phyloP scores from a whole-genome alignment of 768 basidiomycete genomes.

The Leccinum aurantiacum region DNA sequence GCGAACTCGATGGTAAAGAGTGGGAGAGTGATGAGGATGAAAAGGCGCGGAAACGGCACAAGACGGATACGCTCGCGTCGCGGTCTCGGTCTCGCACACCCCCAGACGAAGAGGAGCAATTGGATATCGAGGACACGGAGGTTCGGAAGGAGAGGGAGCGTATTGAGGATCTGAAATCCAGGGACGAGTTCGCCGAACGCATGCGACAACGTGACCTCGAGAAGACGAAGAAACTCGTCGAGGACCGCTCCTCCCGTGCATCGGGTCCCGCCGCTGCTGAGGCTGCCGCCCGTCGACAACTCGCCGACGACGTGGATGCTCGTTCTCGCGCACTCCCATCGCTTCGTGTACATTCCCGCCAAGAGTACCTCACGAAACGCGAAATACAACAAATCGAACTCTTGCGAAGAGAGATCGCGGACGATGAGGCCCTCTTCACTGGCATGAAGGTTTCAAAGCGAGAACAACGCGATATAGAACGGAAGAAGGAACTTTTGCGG shows the following conservation, averaged over 20 bases:
- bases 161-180: constrained; percentile 74
- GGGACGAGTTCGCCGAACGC: constrained; percentile 93
- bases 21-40: constrained; percentile 95
- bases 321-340: constrained; percentile 58
- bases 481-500: constrained; percentile 88
- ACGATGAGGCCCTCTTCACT: constrained; percentile 86
- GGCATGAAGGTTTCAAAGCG: constrained; percentile 90
- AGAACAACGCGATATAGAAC: constrained; percentile 77
- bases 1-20: constrained; percentile 76
- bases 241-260: constrained; percentile 83
- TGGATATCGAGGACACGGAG: constrained; percentile 75
- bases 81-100: constrained; percentile 26
- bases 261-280: constrained; percentile 72
- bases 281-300: constrained; percentile 72
- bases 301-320: constrained; percentile 76
- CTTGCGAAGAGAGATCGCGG: constrained; percentile 87
- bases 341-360: constrained; percentile 84
- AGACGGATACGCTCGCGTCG: constrained; percentile 41
- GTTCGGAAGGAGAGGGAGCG: constrained; percentile 70
- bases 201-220: constrained; percentile 80
- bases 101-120: constrained; percentile 37
- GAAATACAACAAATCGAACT: constrained; percentile 96
- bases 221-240: constrained; percentile 85
- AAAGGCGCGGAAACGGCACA: constrained; percentile 62
- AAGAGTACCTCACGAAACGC: constrained; percentile 95